Percentiles rank a stretch among this genome's conserved stretches.
phyloP scores from a whole-genome alignment of 257 asterid genomes.

The Oldenlandia corymbosa region DNA sequence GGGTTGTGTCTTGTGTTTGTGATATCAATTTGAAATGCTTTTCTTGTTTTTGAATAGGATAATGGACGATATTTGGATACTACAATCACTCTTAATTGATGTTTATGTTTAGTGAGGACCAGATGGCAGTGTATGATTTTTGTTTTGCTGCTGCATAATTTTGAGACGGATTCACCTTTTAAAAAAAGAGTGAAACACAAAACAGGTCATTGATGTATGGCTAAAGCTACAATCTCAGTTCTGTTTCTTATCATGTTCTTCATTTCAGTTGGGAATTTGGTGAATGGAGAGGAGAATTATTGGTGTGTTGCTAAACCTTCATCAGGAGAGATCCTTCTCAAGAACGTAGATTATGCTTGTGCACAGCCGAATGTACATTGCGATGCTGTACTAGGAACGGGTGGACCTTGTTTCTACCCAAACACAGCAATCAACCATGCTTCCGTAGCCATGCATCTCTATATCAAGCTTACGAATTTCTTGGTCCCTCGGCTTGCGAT shows the following conservation, averaged over 20 bases:
- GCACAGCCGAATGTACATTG: slow-evolving; percentile 30
- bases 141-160: no score
- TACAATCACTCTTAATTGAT: no score
- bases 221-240: slow-evolving; percentile 23
- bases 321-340: slow-evolving; percentile 17
- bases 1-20: no score
- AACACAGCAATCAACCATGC: slow-evolving; percentile 45
- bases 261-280: slow-evolving; percentile 25
- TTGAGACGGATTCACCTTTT: no score
- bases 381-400: slow-evolving; percentile 21
- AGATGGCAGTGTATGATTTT: no score
- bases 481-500: slow-evolving; percentile 38
- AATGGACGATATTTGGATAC: no score
- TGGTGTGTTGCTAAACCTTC: slow-evolving; percentile 77
- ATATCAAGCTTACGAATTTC: slow-evolving; percentile 34
- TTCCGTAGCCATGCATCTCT: slow-evolving; percentile 59
- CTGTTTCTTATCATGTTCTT: slow-evolving; percentile 18
- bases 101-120: no score
- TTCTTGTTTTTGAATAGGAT: no score
- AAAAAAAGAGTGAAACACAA: no score
- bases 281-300: slow-evolving; percentile 31
- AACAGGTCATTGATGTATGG: no score
- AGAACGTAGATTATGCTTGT: slow-evolving; percentile 33
- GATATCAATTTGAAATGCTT: no score
- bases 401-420: slow-evolving; percentile 40